Evolutionary conservation across 2,329 filamentous ascomycete genomes (phyloP), one percentile per base, ranked within the genome.

Genomic region (Aureobasidium pullulans): DNA sequence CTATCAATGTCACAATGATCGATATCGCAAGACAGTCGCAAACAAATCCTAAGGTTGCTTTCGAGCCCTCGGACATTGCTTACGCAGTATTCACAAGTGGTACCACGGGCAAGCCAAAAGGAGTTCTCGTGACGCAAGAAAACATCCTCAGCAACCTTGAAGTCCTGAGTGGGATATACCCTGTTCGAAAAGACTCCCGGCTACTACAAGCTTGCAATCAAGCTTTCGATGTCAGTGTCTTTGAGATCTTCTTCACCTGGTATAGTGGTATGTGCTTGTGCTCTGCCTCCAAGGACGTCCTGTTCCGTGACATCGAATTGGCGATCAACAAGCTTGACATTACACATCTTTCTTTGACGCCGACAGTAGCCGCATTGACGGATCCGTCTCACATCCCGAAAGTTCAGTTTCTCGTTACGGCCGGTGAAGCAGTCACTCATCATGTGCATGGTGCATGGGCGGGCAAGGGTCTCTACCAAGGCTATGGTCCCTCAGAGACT

Each of bases 241-340:
- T 95, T 68, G 91, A 96, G 67, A 92, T 95, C 13, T 93, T 96
- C 70, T 95, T 90, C 66, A 79, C 90, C 0, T 95, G 90, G 87
- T 81, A 82, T 48, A 79, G 80, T 36, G 90, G 90, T 4, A 89
- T 93, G 77, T 88, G 86, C 62, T 77, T 96, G 11, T 96, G 89
- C 68, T 83, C 88, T 1, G 87, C 85, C 0, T 81, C 78, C 0
- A 91, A 92, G 64, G 88, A 94, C 65, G 80, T 83, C 1, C 73
- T 95, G 0, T 90, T 93, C 66, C 79, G 78, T 40, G 85, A 95
- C 65, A 75, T 95, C 8, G 88, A 91, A 69, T 71, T 75, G 19
- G 78, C 84, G 0, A 88, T 95, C 59, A 79, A 84, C 3, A 68
- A 71, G 1, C 72, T 95, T 16, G 66, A 74, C 0, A 79, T 91